Conservation (phyloP, 371 early-diverging fungal species). For the Batrachochytrium dendrobatidis region DNA sequence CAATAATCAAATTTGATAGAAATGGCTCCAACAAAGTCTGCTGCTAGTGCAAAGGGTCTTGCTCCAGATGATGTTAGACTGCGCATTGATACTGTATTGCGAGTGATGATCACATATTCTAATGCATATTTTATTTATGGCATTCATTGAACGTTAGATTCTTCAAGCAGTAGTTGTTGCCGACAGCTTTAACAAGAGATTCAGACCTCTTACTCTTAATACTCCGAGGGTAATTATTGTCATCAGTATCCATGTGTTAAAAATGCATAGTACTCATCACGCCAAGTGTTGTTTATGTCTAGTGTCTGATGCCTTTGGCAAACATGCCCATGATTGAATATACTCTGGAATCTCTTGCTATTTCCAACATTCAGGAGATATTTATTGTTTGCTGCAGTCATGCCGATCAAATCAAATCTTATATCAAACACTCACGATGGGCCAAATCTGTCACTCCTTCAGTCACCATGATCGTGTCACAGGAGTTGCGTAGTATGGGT, state of each 20-base stretch:
- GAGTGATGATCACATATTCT: no score
- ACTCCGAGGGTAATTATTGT: constrained; percentile 61
- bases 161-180: constrained; percentile 87
- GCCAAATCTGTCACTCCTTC: constrained; percentile 47
- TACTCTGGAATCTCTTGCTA: constrained; percentile 81
- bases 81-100: no score
- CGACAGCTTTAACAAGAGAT: constrained; percentile 82
- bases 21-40: no score
- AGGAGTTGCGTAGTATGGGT: constrained; percentile 78
- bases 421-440: constrained; percentile 78
- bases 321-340: constrained; percentile 94
- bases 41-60: no score
- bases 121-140: no score
- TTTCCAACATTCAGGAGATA: constrained; percentile 78
- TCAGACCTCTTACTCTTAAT: constrained; percentile 81
- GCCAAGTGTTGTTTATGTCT: not conserved
- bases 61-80: no score
- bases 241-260: no score
- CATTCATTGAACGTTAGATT: constrained; percentile 16
- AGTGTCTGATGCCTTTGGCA: constrained; percentile 89
- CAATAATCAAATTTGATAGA: no score
- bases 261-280: no score
- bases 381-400: constrained; percentile 80
- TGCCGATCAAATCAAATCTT: constrained; percentile 70
- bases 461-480: constrained; percentile 66